phyloP scores from a whole-genome alignment of 805 yeast genomes.

The Kuraishia piskuri region DNA sequence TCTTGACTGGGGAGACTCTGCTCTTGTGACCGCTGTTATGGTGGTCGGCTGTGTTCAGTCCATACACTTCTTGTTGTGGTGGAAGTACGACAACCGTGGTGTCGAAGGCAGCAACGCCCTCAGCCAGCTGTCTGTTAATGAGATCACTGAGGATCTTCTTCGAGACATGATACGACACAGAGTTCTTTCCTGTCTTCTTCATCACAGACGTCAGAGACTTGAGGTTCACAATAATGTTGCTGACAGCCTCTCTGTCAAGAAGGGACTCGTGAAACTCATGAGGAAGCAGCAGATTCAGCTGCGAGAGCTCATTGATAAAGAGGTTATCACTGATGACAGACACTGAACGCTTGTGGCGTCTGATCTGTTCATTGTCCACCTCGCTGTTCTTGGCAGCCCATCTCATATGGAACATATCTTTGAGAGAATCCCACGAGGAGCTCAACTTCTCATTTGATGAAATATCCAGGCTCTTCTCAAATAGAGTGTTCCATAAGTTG shows the following conservation, averaged over 20 bases:
- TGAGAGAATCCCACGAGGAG: conserved; percentile 27
- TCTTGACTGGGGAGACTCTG: background rate
- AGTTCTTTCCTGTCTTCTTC: conserved; percentile 32
- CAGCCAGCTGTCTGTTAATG: conserved; percentile 13
- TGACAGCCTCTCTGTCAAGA: conserved; percentile 8
- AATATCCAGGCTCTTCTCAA: conserved; percentile 10
- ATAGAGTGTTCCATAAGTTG: conserved; percentile 17
- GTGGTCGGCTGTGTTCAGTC: conserved; percentile 4
- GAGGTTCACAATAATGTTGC: conserved; percentile 28
- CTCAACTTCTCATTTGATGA: conserved; percentile 24
- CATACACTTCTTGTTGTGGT: conserved; percentile 13
- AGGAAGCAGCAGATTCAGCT: conserved; percentile 31
- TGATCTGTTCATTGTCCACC: conserved; percentile 4
- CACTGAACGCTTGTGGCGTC: conserved; percentile 16
- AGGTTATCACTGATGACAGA: conserved; percentile 32
- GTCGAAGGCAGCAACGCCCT: conserved; percentile 14
- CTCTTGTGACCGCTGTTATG: conserved; percentile 16
- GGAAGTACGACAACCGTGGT: conserved; percentile 26
- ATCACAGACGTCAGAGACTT: conserved; percentile 34
- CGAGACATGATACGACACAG: conserved; percentile 32
- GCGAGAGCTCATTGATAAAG: conserved; percentile 41
- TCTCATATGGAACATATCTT: conserved; percentile 11
- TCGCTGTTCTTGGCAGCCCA: conserved; percentile 4
- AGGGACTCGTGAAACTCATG: conserved; percentile 12
- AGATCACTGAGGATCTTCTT: conserved; percentile 25